Percentiles rank a stretch among this genome's conserved stretches.
Evolutionary conservation across 164 flowering plant species (phyloP).

Genomic region (Sextonia rubra): DNA sequence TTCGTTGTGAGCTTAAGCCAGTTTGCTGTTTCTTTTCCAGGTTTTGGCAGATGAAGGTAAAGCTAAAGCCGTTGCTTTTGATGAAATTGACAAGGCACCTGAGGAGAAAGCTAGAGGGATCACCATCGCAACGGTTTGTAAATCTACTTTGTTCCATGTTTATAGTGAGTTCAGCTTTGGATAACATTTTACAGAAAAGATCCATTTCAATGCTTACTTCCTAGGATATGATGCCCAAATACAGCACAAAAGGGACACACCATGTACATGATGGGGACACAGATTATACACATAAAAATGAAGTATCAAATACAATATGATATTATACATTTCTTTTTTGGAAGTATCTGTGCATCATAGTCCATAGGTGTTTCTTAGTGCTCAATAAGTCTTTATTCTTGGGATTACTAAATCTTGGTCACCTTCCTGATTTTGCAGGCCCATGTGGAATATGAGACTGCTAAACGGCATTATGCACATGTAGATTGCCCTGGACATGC

Average conservation of each 20-base stretch:
- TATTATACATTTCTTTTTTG: too few relatives aligned
- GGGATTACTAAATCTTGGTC: not conserved
- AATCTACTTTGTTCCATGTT: slow-evolving; percentile 2
- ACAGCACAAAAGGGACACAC: too few relatives aligned
- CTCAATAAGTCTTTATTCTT: not conserved
- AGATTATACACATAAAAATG: too few relatives aligned
- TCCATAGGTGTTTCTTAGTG: not conserved
- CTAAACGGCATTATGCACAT: slow-evolving; percentile 93
- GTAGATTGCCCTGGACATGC: slow-evolving; percentile 99
- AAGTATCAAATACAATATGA: too few relatives aligned
- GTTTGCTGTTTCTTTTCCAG: slow-evolving; percentile 25
- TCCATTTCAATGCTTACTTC: not conserved
- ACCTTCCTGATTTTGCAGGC: slow-evolving; percentile 49
- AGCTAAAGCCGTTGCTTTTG: slow-evolving; percentile 91
- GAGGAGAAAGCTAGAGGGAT: slow-evolving; percentile 98
- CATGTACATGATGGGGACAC: too few relatives aligned
- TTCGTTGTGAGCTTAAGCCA: not conserved
- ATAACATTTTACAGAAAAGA: not conserved
- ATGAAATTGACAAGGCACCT: slow-evolving; percentile 99
- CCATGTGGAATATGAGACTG: slow-evolving; percentile 97
- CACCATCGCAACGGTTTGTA: slow-evolving; percentile 86
- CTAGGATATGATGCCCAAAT: not conserved
- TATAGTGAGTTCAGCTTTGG: not conserved
- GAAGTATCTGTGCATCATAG: too few relatives aligned
- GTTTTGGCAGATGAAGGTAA: slow-evolving; percentile 94